Conservation (phyloP, 1,284 basidiomycete species). For the Dichomitus squalens region DNA sequence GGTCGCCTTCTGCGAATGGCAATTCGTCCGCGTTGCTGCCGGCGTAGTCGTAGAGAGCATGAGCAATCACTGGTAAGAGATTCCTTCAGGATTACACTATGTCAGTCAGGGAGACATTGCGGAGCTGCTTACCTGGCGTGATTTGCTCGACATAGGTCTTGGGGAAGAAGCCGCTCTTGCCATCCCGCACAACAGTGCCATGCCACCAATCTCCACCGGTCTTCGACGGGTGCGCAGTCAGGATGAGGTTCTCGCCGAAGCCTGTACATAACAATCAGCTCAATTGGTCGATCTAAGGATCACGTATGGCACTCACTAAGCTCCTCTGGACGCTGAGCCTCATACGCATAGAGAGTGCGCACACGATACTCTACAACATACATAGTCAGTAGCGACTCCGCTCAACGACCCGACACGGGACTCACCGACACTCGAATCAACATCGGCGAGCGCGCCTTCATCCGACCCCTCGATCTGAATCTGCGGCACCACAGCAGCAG, state of each 20-base stretch:
- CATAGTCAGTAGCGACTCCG: slow-evolving; percentile 5
- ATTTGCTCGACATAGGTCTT: slow-evolving; percentile 84
- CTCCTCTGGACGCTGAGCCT: slow-evolving; percentile 86
- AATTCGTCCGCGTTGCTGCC: slow-evolving; percentile 78
- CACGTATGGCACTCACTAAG: slow-evolving; percentile 56
- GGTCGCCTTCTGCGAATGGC: slow-evolving; percentile 79
- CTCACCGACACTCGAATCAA: slow-evolving; percentile 71
- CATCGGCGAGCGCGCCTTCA: slow-evolving; percentile 71
- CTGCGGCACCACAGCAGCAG: slow-evolving; percentile 41
- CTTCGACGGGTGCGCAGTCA: slow-evolving; percentile 86
- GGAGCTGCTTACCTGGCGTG: slow-evolving; percentile 55
- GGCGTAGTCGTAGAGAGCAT: slow-evolving; percentile 79
- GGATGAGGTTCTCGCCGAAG: slow-evolving; percentile 82
- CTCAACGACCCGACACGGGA: slow-evolving; percentile 8
- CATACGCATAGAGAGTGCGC: slow-evolving; percentile 81
- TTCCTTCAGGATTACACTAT: slow-evolving; percentile 23
- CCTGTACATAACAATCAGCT: slow-evolving; percentile 43
- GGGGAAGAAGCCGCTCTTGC: slow-evolving; percentile 88
- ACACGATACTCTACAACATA: slow-evolving; percentile 62
- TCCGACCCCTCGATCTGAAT: slow-evolving; percentile 62
- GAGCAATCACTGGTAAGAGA: slow-evolving; percentile 58
- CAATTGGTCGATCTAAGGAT: background rate
- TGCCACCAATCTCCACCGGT: slow-evolving; percentile 92
- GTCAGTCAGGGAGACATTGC: background rate
- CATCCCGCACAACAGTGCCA: slow-evolving; percentile 70